These are phyloP conservation scores for Jackrogersella minutella DNA, from an alignment of 495 filamentous ascomycete genomes.

Conservation along the genomic window DNA sequence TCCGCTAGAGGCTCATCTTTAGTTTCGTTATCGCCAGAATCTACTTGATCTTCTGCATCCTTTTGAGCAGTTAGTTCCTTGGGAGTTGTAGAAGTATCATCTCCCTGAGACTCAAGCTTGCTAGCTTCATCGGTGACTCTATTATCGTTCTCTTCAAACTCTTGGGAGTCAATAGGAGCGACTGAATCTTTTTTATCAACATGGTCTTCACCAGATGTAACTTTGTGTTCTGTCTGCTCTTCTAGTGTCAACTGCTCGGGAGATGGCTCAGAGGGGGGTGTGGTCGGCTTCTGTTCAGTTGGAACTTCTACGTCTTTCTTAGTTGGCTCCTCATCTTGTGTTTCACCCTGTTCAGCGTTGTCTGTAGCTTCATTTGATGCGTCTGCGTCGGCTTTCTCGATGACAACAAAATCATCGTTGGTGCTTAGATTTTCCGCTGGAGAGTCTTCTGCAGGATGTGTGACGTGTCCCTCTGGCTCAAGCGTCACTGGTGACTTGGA, in stretches of 20 bases:
- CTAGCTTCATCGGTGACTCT: neutral
- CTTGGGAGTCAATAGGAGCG: neutral
- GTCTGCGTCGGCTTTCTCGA: conserved; percentile 9
- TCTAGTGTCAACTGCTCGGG: neutral
- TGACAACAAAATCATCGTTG: conserved; percentile 17
- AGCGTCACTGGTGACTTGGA: neutral
- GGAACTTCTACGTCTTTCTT: neutral
- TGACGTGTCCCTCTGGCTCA: no score
- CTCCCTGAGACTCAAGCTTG: no score
- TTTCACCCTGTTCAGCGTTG: neutral
- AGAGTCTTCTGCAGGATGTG: neutral
- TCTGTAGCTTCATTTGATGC: neutral
- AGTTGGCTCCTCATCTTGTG: neutral
- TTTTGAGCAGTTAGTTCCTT: neutral
- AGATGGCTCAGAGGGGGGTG: neutral
- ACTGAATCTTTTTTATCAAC: neutral
- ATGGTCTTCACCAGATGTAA: neutral
- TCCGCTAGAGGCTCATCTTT: conserved; percentile 5
- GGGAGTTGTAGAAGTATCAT: neutral
- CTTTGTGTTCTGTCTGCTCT: neutral
- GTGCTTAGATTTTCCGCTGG: neutral
- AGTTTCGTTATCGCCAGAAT: neutral
- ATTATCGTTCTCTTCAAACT: neutral
- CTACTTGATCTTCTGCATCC: neutral
- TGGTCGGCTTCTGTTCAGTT: no score